Conservation (phyloP, 768 basidiomycete genomes). For the Cubamyces lactineus region DNA sequence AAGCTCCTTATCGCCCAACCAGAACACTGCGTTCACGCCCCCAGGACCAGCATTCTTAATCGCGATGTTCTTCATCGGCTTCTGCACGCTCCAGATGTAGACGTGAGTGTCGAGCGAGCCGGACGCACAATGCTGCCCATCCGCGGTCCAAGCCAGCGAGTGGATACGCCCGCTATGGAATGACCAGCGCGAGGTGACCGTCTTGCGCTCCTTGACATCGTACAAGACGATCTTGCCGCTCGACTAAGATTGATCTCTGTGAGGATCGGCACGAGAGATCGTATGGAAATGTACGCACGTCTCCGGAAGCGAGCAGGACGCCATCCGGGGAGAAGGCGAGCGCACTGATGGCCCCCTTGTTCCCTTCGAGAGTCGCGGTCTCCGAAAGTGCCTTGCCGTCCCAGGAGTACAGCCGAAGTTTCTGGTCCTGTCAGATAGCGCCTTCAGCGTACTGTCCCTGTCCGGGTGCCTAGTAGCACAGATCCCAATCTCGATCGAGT, state of each 20-base stretch:
- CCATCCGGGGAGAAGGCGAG: constrained; percentile 84
- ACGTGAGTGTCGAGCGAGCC: constrained; percentile 93
- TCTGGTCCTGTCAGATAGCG: constrained; percentile 57
- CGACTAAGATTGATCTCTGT: constrained; percentile 49
- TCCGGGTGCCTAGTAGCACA: background rate
- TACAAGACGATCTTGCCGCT: constrained; percentile 81
- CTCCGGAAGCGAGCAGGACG: constrained; percentile 75
- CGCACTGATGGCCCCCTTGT: constrained; percentile 70
- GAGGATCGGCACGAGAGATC: background rate
- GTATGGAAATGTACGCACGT: constrained; percentile 59
- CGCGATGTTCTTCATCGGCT: constrained; percentile 72
- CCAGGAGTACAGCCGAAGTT: constrained; percentile 76
- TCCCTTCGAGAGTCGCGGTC: constrained; percentile 60
- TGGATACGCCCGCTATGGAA: constrained; percentile 84
- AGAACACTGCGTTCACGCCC: constrained; percentile 80
- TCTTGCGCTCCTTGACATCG: constrained; percentile 67
- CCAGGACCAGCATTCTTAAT: constrained; percentile 88
- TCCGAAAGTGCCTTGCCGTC: constrained; percentile 65
- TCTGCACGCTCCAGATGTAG: constrained; percentile 81
- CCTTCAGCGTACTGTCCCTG: background rate
- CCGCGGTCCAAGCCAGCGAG: constrained; percentile 74
- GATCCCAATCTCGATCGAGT: no score
- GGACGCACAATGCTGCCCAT: constrained; percentile 79
- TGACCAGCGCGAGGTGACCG: constrained; percentile 79
- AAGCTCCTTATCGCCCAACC: constrained; percentile 66